A percentile compares a stretch with the other conserved stretches of the same genome.
These are phyloP conservation scores for Ichthyophthirius multifiliis DNA, from an alignment of 169 alveolate species.

Conservation along the genomic window DNA sequence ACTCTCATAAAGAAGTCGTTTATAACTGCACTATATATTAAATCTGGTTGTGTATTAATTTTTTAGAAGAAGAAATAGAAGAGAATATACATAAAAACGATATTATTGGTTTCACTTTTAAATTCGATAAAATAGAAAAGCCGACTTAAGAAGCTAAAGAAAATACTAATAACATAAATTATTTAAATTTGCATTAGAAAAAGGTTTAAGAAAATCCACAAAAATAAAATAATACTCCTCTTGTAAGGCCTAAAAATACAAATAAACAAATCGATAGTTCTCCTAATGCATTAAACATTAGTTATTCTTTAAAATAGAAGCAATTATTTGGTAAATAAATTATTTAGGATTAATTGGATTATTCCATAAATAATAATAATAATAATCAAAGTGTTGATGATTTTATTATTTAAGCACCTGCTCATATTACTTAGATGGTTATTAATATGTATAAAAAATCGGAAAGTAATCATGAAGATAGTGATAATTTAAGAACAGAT, in stretches of 20 bases:
- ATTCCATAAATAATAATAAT: too few relatives aligned
- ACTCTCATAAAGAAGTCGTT: background rate
- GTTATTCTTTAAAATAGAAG: too few relatives aligned
- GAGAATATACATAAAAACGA: background rate
- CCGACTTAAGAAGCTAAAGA: background rate
- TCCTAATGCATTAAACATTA: too few relatives aligned
- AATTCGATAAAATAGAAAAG: background rate
- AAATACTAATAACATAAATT: background rate
- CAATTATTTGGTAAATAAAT: too few relatives aligned
- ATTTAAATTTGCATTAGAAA: background rate
- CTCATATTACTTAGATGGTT: too few relatives aligned
- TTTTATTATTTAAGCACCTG: too few relatives aligned
- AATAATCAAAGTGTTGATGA: too few relatives aligned
- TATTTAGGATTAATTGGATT: too few relatives aligned
- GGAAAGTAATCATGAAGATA: too few relatives aligned
- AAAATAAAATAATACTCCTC: background rate
- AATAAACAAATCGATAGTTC: too few relatives aligned
- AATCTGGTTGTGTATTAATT: background rate
- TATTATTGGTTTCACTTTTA: background rate
- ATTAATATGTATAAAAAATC: too few relatives aligned
- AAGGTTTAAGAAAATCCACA: background rate
- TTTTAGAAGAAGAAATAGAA: background rate
- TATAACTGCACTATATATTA: background rate
- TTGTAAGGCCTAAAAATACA: background rate
- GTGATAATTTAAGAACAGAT: too few relatives aligned